Evolutionary conservation across 108 stramenopile genomes (phyloP), one percentile per base, ranked within the genome.

Genomic region (Bacterosira constricta): DNA sequence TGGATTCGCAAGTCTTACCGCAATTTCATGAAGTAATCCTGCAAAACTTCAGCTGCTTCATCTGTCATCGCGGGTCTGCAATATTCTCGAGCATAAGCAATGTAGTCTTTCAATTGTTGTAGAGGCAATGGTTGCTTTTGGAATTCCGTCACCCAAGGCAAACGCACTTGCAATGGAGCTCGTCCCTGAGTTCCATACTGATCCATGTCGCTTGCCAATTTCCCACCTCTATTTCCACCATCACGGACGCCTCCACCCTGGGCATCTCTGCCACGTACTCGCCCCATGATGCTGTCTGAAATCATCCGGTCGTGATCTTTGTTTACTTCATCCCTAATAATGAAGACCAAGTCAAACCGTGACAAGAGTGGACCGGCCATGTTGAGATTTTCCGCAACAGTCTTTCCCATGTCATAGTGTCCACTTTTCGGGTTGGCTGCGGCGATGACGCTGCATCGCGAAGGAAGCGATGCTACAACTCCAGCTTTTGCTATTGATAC

Each of bases 341-440:
- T 95, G 66, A 97, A 99, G 17, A 99, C 92, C 53, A 99, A 75
- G 77, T 99, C 99, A 71, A 99, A 99, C 2, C 99, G 88, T 7
- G 94, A 94, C 17, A 99, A 87, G 39, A 99, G 79, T 6, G 99
- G 97, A 25, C 96, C 83, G 17, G 92, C 84, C 95, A 99, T 94
- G 58, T 85, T 86, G 1, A 98, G 63, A 78, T 98, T 98, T 68
- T 98, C 98, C 0, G 90, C 88, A 1, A 99, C 96, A 31, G 92
- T 91, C 61, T 92, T 94, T 56, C 83, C 73, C 78, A 96, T 84
- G 64, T 97, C 88, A 82, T 98, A 99, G 56, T 89, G 90, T 23
- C 99, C 99, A 60, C 92, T 92, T 59, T 91, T 92, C 15, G 99
- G 99, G 80, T 99, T 99, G 10, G 99, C 99, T 1, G 99, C 99